Base-by-base conservation (phyloP, 192 early-diverging fungal species). In the Coemansia sp. region DNA sequence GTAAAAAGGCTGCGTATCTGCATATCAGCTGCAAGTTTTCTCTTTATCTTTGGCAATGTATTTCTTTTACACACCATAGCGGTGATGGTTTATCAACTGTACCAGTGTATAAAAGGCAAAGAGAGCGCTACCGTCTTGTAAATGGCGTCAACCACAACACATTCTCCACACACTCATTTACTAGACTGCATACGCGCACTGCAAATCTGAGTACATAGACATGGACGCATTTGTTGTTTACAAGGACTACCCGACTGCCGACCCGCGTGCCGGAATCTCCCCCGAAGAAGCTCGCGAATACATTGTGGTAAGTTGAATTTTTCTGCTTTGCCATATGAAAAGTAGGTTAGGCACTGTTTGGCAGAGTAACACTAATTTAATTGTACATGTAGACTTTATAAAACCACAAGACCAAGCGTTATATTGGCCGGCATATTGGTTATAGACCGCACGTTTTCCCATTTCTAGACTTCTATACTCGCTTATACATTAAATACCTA, bases 231-330 rank as follows among this genome's bases (percentile, higher is more conserved):
- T 58, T 39, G 25, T 32, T 17, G 19, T 54, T 39, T 37, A 55
- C 57, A 70, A 70, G 32, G 76, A 79, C 50, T 79, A 79, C 21
- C 70, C 70, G 4, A 73, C 70, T 19, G 60, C 54, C 25, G 66
- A 74, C 23, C 72, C 72, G 29, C 51, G 66, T 0, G 58, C 55
- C 25, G 72, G 62, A 41, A 68, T 69, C 5, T 37, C 56, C 1
- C 35, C 66, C 45, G 60, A 69, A 23, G 62, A 69, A 50, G 61
- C 66, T 29, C 61, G 56, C 27, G 60, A 74, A 4, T 68, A 72
- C 35, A 58, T 67, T 15, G 57, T 67, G 51, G 57, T 60, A 67
- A 54, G 65, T 66, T 35, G 32, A 8, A 35, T 6, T 7, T 35
- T 35, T 9, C 32, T 35, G 32, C 0, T 35, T 32, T 35, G 1